Evolutionary conservation across 805 yeast genomes (phyloP).

Genomic region (Lachancea cidri): DNA sequence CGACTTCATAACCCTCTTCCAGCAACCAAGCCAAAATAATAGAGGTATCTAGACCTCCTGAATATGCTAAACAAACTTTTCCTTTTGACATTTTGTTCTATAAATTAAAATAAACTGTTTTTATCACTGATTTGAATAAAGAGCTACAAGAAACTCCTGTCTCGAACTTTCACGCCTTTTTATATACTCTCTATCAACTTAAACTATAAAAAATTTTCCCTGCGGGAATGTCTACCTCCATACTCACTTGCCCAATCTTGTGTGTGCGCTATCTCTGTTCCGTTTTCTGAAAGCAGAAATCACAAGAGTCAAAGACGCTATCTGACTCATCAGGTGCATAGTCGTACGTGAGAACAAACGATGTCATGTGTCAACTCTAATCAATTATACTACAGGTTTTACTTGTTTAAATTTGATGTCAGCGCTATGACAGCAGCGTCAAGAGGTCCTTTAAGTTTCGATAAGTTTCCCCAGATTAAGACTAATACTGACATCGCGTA

Average conservation of each 20-base stretch:
- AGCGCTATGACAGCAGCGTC: no score
- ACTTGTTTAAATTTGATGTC: no score
- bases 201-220: neutral
- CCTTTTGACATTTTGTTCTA: constrained; percentile 78
- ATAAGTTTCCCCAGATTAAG: neutral
- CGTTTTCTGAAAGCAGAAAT: neutral
- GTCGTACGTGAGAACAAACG: neutral
- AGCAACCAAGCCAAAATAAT: constrained; percentile 96
- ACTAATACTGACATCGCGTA: neutral
- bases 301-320: neutral
- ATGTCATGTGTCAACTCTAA: no score
- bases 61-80: constrained; percentile 97
- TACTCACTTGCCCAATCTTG: neutral
- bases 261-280: neutral
- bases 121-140: no score
- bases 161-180: neutral
- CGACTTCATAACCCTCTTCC: constrained; percentile 96
- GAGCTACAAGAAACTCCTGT: neutral
- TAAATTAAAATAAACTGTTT: neutral
- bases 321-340: neutral
- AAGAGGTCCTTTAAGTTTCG: neutral
- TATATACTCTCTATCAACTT: neutral
- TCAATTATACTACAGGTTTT: no score
- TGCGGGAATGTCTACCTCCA: neutral
- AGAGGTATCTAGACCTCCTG: constrained; percentile 98